These are phyloP conservation scores for Agrocybe pediades DNA, from an alignment of 768 basidiomycete species.

Conservation along the genomic window DNA sequence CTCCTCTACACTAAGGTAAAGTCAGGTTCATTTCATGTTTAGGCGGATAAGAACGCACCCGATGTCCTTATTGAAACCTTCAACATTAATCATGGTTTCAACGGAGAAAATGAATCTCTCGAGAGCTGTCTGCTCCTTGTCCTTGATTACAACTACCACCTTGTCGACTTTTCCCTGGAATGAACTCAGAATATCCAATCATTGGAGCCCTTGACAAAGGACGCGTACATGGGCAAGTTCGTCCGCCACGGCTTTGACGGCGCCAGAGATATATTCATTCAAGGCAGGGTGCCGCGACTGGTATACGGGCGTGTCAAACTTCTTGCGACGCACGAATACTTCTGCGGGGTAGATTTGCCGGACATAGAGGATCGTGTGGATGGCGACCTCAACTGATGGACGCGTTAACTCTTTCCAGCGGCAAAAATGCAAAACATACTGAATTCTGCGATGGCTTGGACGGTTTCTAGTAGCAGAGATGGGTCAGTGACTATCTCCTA, in stretches of 20 bases:
- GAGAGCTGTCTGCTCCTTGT: conserved; percentile 75
- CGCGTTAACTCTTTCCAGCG: not conserved
- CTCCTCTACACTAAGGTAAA: conserved; percentile 58
- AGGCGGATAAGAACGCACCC: conserved; percentile 40
- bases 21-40: not conserved
- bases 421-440: conserved; percentile 41
- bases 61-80: conserved; percentile 68
- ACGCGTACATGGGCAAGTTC: conserved; percentile 67
- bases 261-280: conserved; percentile 88
- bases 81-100: conserved; percentile 78
- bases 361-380: conserved; percentile 90
- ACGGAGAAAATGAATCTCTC: conserved; percentile 90
- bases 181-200: not conserved
- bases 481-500: not conserved
- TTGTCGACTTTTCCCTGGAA: conserved; percentile 76
- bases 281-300: conserved; percentile 92
- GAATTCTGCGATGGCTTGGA: conserved; percentile 70
- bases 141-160: conserved; percentile 83
- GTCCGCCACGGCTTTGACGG: conserved; percentile 78
- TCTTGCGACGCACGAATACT: conserved; percentile 84
- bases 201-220: not conserved
- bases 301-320: conserved; percentile 89
- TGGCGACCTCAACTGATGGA: conserved; percentile 82
- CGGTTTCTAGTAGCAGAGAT: conserved; percentile 46
- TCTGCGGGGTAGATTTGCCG: conserved; percentile 90